Evolutionary conservation across 192 early-diverging fungal genomes (phyloP), one percentile per base, ranked within the genome.

Genomic region (Linnemannia schmuckeri): DNA sequence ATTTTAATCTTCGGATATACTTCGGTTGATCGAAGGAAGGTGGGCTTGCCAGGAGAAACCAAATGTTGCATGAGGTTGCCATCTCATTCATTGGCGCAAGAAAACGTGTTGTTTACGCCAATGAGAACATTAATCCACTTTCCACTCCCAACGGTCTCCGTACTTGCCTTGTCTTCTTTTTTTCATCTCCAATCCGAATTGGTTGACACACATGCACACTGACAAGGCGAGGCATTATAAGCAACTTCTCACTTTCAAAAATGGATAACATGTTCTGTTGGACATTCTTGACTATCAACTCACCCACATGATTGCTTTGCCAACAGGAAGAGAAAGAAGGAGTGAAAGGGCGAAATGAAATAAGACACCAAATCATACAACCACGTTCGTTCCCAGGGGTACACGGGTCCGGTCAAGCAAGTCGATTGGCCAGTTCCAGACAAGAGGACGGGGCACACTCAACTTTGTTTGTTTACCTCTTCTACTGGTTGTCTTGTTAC

Each of bases 371-470:
- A 66, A 66, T 66, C 30, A 66, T 2, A 66, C 61, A 33, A 66
- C 27, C 30, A 17, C 27, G 30, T 66, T 66, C 61, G 61, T 66
- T 66, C 61, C 61, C 61, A 66, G 61, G 61, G n/a, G 61, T 66
- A 66, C 61, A 66, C 33, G 61, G 61, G 61, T 66, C 61, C 27
- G 9, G 61, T 30, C 0, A 30, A 66, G 61, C 30, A 33, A 66
- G 3, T 27, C 3, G 30, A 66, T 66, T 66, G 61, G 61, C 30
- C 61, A 66, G 57, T 30, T 30, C 47, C 10, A 17, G 42, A 10
- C 3, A 44, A 12, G 24, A 24, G 6, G 22, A 57, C 13, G 52
- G 37, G 37, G 3, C 37, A 37, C 3, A 37, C 37, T 3, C 5
- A 63, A 33, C 61, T 4, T 66, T 66, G 30, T 66, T 66, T 61